Base-by-base conservation (phyloP, 371 early-diverging fungal species). In the Entomophthora muscae region DNA sequence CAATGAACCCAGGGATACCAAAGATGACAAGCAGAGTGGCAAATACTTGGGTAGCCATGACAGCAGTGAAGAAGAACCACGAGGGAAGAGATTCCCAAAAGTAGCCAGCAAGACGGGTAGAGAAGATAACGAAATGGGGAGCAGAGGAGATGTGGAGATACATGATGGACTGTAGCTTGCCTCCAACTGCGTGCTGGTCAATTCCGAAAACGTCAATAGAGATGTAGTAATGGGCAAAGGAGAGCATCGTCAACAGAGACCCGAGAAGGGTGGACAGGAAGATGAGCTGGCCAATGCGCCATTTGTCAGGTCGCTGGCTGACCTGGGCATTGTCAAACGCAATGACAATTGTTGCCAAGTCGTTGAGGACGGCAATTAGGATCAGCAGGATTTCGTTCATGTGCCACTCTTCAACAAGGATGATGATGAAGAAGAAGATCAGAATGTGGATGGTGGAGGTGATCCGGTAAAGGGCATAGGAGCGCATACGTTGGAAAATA, bases 71-170 rank as follows among this genome's bases (percentile, higher is more conserved):
- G 71, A 94, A 94, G 30, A 78, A 71, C 75, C 77, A 76, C 23
- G 86, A 85, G 13, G 95, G 95, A 63, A 84, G 71, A 65, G 81
- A 85, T 65, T 81, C 83, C 85, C 88, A 94, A 77, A 90, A 91
- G 73, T 83, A 87, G n/a, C 84, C 82, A n/a, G 85, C 77, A 21
- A 93, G 72, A 66, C 95, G 84, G 12, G 95, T 95, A n/a, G 92
- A 90, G 72, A 95, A 95, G 71, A 95, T 95, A 28, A 91, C 89
- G 77, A 95, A 95, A 75, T 95, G 93, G 55, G 95, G 95, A 63
- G 86, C 85, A 10, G 84, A 88, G 7, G 89, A 88, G 65, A 90
- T 83, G 69, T 90, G 84, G 56, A 90, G 78, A 75, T 90, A 90
- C 79, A 90, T 88, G 75, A 90, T 79, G 59, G 86, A 76, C 67